Evolutionary conservation across 108 stramenopile genomes (phyloP).

Genomic region (Seminavis robusta): DNA sequence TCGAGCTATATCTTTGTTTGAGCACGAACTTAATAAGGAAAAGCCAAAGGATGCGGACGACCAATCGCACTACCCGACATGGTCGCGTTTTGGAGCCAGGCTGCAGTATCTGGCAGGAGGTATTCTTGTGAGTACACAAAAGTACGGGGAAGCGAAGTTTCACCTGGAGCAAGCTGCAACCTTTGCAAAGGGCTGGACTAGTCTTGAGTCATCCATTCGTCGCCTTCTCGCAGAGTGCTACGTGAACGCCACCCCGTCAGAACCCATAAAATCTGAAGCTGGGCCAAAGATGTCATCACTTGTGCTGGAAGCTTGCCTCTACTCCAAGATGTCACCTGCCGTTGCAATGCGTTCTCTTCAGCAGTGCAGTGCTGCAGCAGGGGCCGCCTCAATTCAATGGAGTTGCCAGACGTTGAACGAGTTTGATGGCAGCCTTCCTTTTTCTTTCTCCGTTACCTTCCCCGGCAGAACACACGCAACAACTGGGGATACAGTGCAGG

Average conservation of each 20-base stretch:
- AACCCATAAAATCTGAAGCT: constrained; percentile 1
- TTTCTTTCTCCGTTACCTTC: constrained; percentile 73
- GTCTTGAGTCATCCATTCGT: constrained; percentile 52
- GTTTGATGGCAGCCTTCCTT: constrained; percentile 36
- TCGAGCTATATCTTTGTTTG: constrained; percentile 57
- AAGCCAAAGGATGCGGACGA: constrained; percentile 13
- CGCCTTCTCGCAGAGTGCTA: constrained; percentile 59
- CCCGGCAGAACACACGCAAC: constrained; percentile 60
- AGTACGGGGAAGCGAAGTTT: constrained; percentile 43
- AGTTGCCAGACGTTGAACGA: constrained; percentile 26
- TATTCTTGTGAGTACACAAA: constrained; percentile 44
- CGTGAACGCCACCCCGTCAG: constrained; percentile 27
- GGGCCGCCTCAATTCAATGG: constrained; percentile 27
- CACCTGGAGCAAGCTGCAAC: constrained; percentile 52
- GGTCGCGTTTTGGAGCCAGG: constrained; percentile 42
- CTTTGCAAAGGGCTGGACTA: constrained; percentile 56
- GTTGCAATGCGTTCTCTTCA: constrained; percentile 19
- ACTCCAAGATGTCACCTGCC: constrained; percentile 23
- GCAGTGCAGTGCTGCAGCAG: constrained; percentile 11
- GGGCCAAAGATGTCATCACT: constrained; percentile 18
- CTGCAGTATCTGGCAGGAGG: constrained; percentile 77
- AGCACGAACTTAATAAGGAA: constrained; percentile 26
- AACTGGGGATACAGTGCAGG: constrained; percentile 53
- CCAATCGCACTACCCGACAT: constrained; percentile 4
- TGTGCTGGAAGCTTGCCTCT: constrained; percentile 39